Evolutionary conservation across 2,329 filamentous ascomycete species (phyloP), one percentile per base, ranked within the genome.

Genomic region (Aspergillus texensis): DNA sequence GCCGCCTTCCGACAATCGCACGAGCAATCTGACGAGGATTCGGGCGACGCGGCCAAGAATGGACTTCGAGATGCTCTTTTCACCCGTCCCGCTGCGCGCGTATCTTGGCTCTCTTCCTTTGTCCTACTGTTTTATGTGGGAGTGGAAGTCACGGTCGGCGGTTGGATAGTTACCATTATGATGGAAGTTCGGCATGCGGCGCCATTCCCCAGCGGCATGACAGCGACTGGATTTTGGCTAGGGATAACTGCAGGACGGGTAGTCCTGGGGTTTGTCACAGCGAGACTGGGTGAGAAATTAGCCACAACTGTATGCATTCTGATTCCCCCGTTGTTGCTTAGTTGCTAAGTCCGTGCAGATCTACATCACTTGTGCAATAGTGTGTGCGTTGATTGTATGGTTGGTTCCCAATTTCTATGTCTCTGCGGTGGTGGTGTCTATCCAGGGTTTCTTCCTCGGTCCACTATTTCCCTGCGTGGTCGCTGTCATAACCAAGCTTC

Each of bases 151-250:
- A 87, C 86, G 1, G 80, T 93, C 2, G 89, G 89, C 21, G 92
- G 91, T 21, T 94, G 91, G 91, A 89, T 96, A 67, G 89, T 92
- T 58, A 89, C 89, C 1, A 95, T 96, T 74, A 95, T 96, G 91
- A 87, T 93, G 10, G 82, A 86, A 26, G 88, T 93, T 28, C 86
- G 93, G 14, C 77, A 89, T 46, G 91, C 88, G 5, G 84, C 82
- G 28, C 80, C 87, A 0, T 94, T 94, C 72, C 83, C 88, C 2
- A 88, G 90, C 39, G 92, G 92, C 4, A 86, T 95, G 79, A 88
- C 87, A 0, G 89, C 88, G 0, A 94, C 91, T 0, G 89, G 91
- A 0, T 95, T 94, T 78, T 96, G 92, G 93, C 84, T 92, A 54
- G 92, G 92, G 0, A 83, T 95, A 66, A 93, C 92, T 0, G 76